These are phyloP conservation scores for Aethionema arabicum DNA, from an alignment of 345 rosid genomes.

Conservation along the genomic window DNA sequence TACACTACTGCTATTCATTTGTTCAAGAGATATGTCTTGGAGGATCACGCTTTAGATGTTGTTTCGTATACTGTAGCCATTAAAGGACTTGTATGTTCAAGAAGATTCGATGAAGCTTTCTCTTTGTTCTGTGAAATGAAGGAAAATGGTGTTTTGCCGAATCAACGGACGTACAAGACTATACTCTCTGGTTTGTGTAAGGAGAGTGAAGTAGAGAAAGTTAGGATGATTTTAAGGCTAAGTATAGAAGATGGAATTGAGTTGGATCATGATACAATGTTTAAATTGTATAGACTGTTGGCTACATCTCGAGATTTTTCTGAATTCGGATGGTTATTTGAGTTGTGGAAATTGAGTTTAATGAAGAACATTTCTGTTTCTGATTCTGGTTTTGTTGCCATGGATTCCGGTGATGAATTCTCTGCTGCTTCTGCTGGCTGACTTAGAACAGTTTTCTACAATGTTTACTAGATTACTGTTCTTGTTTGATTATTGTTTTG, in stretches of 20 bases:
- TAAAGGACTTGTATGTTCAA: conserved; percentile 52
- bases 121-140: conserved; percentile 51
- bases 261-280: conserved; percentile 37
- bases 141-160: conserved; percentile 49
- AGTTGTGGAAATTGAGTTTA: conserved; percentile 39
- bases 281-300: conserved; percentile 38
- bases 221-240: conserved; percentile 46
- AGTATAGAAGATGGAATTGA: conserved; percentile 47
- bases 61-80: conserved; percentile 65
- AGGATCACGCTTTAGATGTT: conserved; percentile 55
- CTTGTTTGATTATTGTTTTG: too few relatives aligned
- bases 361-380: conserved; percentile 13
- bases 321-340: conserved; percentile 37
- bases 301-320: conserved; percentile 35
- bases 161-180: conserved; percentile 39
- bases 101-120: conserved; percentile 55
- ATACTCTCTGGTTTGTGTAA: conserved; percentile 52
- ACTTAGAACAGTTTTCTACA: conserved; percentile 6
- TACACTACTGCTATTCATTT: conserved; percentile 45
- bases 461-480: background rate
- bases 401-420: conserved; percentile 16
- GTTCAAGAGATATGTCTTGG: conserved; percentile 45
- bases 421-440: conserved; percentile 27
- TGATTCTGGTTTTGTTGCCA: background rate
- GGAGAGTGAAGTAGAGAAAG: conserved; percentile 48